phyloP scores from a whole-genome alignment of 2,329 filamentous ascomycete genomes.

The Aureobasidium melanogenum region DNA sequence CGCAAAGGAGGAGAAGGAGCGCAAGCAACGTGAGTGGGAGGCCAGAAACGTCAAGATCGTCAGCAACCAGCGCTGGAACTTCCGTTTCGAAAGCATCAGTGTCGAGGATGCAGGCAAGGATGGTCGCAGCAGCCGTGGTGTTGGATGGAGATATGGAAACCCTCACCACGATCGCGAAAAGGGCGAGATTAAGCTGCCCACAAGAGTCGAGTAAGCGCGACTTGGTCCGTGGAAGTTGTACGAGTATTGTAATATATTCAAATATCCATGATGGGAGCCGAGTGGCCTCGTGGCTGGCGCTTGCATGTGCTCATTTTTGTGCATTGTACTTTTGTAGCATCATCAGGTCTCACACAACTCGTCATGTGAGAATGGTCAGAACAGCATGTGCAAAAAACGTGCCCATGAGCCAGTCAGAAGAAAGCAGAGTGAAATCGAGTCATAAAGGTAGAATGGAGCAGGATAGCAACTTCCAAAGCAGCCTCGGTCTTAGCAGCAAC shows the following conservation, averaged over 20 bases:
- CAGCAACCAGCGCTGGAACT: constrained; percentile 47
- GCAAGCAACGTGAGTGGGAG: constrained; percentile 35
- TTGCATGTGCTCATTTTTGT: neutral
- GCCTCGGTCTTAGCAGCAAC: neutral
- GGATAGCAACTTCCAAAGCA: neutral
- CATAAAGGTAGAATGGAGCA: neutral
- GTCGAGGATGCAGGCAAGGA: constrained; percentile 46
- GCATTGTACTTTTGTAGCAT: neutral
- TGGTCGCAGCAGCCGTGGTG: constrained; percentile 44
- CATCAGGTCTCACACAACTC: neutral
- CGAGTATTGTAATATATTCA: constrained; percentile 12
- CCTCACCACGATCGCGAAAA: constrained; percentile 55
- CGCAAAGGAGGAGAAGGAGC: constrained; percentile 30
- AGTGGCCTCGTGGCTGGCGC: neutral
- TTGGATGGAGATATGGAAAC: constrained; percentile 53
- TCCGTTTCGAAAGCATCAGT: constrained; percentile 51
- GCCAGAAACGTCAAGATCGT: constrained; percentile 36
- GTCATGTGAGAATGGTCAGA: neutral
- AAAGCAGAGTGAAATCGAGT: neutral
- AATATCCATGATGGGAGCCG: neutral
- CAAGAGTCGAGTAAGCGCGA: constrained; percentile 39
- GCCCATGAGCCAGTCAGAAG: neutral
- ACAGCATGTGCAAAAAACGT: neutral
- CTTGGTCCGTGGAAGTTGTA: constrained; percentile 1
- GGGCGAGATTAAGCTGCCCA: constrained; percentile 55